Percentiles rank a stretch among this genome's conserved stretches.
Conservation (phyloP, 2,329 filamentous ascomycete species). For the Didymosphaeria variabile region DNA sequence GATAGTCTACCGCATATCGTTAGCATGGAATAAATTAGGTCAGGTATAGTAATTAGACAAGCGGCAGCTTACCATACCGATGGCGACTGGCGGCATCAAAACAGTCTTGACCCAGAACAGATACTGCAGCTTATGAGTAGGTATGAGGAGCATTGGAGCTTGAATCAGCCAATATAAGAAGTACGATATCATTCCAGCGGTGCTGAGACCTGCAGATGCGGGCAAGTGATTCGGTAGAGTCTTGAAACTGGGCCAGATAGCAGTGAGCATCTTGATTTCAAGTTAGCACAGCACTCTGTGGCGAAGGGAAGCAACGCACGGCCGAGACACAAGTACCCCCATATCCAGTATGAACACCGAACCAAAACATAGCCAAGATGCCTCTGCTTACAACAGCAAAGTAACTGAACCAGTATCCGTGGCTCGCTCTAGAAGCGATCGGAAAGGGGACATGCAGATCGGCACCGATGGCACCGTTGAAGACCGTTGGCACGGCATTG, state of each 20-base stretch:
- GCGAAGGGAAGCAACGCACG: slow-evolving; percentile 1
- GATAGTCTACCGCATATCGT: slow-evolving; percentile 7
- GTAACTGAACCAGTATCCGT: slow-evolving; percentile 24
- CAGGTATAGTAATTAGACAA: too few species aligned
- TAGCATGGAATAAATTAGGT: too few species aligned
- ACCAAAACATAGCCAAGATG: slow-evolving; percentile 28
- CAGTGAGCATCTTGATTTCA: slow-evolving; percentile 16
- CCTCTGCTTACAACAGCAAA: slow-evolving; percentile 24
- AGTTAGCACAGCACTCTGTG: not conserved
- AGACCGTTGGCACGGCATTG: slow-evolving; percentile 28
- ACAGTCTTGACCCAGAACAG: slow-evolving; percentile 33
- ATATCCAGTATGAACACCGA: slow-evolving; percentile 22
- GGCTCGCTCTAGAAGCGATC: slow-evolving; percentile 19
- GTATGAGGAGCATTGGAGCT: slow-evolving; percentile 40
- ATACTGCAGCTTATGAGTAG: slow-evolving; percentile 31
- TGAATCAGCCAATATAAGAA: slow-evolving; percentile 37
- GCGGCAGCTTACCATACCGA: slow-evolving; percentile 21
- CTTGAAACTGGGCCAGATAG: slow-evolving; percentile 28
- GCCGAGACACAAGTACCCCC: slow-evolving; percentile 22
- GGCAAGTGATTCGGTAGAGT: slow-evolving; percentile 58
- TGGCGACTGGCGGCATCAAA: slow-evolving; percentile 23
- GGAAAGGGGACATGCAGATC: slow-evolving; percentile 25
- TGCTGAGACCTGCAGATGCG: slow-evolving; percentile 51
- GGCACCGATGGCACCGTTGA: slow-evolving; percentile 31
- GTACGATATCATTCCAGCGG: slow-evolving; percentile 39